Evolutionary conservation across 345 rosid genomes (phyloP), one percentile per base, ranked within the genome.

Genomic region (Eucalyptus cloeziana): DNA sequence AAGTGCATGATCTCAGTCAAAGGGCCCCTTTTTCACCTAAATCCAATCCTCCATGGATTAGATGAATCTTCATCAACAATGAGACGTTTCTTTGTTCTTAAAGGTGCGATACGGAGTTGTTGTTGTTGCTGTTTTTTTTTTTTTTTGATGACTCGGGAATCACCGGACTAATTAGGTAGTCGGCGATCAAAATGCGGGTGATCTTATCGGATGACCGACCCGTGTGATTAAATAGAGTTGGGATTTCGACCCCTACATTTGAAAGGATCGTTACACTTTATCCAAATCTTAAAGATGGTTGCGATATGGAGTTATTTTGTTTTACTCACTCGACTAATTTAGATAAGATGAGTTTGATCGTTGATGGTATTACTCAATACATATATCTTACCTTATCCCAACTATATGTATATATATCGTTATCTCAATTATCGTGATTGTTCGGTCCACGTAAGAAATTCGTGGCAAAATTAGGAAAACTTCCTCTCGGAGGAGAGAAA

Each of bases 71-170:
- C 5, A 14, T 71, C 12, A 58, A 58, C 1, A 3, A 58, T 60
- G 67, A 60, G 15, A 25, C 0, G 3, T 0, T 0, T 4, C 15
- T 64, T 14, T 0, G 1, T 7, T n/a, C 3, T n/a, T 4, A 0
- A 13, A 13, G 5, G 21, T 16, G 3, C 27, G 0, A 21, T 40
- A 11, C 0, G 0, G 0, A 22, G 3, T 10, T 33, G 4, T 15
- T 64, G 37, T 37, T 37, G 37, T 37, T 37, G n/a, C n/a, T 37
- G 3, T 37, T 37, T 37, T 37, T 37, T 37, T 37, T 37, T 37
- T 37, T 37, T 37, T 3, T 37, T 37, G 37, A 37, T 37, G 3
- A 37, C 37, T 37, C 4, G 37, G 37, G 37, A 37, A 37, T 3
- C 37, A n/a, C n/a, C n/a, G n/a, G n/a, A n/a, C n/a, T n/a, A n/a